Conservation (phyloP, 495 filamentous ascomycete species). For the Penicillium antarcticum region DNA sequence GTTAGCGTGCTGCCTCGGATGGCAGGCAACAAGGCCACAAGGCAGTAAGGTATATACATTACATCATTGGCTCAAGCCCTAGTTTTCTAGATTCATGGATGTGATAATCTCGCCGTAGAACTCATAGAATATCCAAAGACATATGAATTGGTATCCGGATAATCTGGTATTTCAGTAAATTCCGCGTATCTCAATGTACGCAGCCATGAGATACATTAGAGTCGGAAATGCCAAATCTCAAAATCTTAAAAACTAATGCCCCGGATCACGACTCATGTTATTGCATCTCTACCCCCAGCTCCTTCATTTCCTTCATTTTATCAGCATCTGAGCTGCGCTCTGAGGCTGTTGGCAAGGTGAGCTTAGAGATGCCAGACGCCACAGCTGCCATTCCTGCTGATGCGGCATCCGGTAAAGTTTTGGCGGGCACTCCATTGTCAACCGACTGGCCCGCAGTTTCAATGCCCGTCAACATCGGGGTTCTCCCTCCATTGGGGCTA, state of each 20-base stretch:
- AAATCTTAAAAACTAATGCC: background rate
- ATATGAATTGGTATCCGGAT: background rate
- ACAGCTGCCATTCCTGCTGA: constrained; percentile 33
- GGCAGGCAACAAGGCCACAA: constrained; percentile 6
- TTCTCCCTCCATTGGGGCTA: constrained; percentile 13
- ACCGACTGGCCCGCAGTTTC: constrained; percentile 41
- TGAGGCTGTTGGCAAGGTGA: constrained; percentile 28
- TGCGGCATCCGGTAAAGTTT: constrained; percentile 23
- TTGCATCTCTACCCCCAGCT: constrained; percentile 50
- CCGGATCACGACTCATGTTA: constrained; percentile 13
- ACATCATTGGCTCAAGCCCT: background rate
- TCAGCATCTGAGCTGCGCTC: constrained; percentile 20
- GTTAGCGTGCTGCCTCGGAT: constrained; percentile 5
- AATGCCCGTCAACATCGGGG: constrained; percentile 44
- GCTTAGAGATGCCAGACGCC: constrained; percentile 38
- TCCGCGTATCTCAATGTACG: too few species aligned
- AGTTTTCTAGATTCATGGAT: too few species aligned
- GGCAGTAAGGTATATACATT: constrained; percentile 14
- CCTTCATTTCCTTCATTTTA: constrained; percentile 23
- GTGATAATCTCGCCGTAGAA: too few species aligned
- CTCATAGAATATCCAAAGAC: background rate
- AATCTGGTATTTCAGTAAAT: too few species aligned
- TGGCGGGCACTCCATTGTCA: constrained; percentile 22
- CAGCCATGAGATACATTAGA: background rate
- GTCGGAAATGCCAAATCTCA: background rate